Base-by-base conservation (phyloP, 2,329 filamentous ascomycete genomes). In the Oidium heveae region DNA sequence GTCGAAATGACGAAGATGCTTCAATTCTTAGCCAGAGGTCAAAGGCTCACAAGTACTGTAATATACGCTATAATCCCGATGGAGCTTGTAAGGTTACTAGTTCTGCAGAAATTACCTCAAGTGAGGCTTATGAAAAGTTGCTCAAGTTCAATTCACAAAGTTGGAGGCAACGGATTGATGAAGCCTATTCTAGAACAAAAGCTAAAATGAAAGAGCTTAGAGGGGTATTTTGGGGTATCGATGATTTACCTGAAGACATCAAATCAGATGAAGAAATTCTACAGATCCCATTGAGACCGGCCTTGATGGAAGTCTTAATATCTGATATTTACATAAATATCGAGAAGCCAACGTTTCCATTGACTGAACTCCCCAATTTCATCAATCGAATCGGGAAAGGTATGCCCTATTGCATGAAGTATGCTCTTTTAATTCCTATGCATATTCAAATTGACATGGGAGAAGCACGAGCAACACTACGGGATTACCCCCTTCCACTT, bases 331-430 rank as follows among this genome's bases (percentile, higher is more conserved):
- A 89, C 58, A 74, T 98, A 55, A 72, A 79, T 34, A 73, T 98
- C 56, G 91, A 96, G 67, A 95, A 94, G 65, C 91, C 91, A 0
- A 89, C 85, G 0, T 98, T 98, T 64, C 82, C 87, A 0, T 71
- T 94, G 56, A 73, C 77, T 2, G 80, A 94, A 13, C 78, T 89
- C 55, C 84, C 89, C 0, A 76, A 83, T 16, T 98, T 94, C 64
- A 71, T 98, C 28, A 76, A 95, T 64, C 77, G 79, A 51, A 81
- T 96, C 56, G 91, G 91, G n/a, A 98, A 98, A 69, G 91, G 91
- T 0, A 93, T 98, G 79, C 91, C 91, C 0, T 74, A 79, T 58
- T 82, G 93, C 62, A 98, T 87, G 76, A 73, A 89, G 63, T 98
- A 96, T 65, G 80, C 86, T 10, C 72, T 98, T 20, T 74, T 98